These are phyloP conservation scores for Didymella glomerata DNA, from an alignment of 2,329 filamentous ascomycete species.

Conservation along the genomic window DNA sequence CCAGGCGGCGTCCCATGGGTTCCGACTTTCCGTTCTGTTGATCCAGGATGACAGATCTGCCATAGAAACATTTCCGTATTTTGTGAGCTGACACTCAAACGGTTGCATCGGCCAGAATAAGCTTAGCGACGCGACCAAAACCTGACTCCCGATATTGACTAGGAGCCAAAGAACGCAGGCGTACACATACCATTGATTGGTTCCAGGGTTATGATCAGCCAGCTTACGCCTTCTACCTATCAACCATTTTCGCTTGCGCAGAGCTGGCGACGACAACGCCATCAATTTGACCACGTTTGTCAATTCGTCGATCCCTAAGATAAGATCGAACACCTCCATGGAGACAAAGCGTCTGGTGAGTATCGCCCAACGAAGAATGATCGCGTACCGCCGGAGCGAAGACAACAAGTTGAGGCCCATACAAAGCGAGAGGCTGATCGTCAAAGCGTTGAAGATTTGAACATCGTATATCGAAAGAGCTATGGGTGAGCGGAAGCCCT, in stretches of 20 bases:
- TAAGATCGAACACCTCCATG: conserved; percentile 47
- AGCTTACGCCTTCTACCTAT: too few relatives aligned
- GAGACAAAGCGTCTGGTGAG: conserved; percentile 40
- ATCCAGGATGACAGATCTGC: conserved; percentile 40
- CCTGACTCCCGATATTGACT: conserved; percentile 45
- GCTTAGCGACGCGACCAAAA: conserved; percentile 43
- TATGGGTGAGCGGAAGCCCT: conserved; percentile 34
- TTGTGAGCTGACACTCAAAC: conserved; percentile 34
- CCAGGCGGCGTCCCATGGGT: conserved; percentile 41
- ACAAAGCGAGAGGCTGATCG: conserved; percentile 43
- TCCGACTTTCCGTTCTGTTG: too few relatives aligned
- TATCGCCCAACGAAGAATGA: conserved; percentile 45
- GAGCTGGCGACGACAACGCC: conserved; percentile 37
- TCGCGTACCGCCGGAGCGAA: conserved; percentile 45
- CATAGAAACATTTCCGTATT: conserved; percentile 34
- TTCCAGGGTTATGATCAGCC: too few relatives aligned
- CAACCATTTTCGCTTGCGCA: conserved; percentile 29
- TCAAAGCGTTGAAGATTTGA: conserved; percentile 45
- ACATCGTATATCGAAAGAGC: conserved; percentile 37
- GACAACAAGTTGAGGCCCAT: conserved; percentile 46
- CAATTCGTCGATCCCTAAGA: conserved; percentile 41
- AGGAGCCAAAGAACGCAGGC: conserved; percentile 43
- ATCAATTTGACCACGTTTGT: conserved; percentile 46
- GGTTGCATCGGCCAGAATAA: conserved; percentile 47
- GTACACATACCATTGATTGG: too few relatives aligned